Evolutionary conservation across 2,329 filamentous ascomycete genomes (phyloP), one percentile per base, ranked within the genome.

Genomic region (Colletotrichum scovillei): DNA sequence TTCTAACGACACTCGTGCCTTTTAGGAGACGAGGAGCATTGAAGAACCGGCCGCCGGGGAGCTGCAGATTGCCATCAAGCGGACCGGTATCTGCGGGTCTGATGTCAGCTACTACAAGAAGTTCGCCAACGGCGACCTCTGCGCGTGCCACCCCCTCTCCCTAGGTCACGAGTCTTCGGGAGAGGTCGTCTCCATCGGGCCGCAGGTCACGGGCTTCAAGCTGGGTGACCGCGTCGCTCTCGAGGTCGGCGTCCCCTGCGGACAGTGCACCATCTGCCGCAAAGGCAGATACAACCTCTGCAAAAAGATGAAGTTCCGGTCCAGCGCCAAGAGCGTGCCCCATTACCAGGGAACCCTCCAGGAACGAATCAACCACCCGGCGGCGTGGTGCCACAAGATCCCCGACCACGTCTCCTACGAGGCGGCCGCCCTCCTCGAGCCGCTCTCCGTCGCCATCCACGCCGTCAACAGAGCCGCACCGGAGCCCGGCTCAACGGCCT

Each of bases 61-160:
- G 78, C 85, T 93, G 68, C 92, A 93, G 81, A 87, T 93, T 77
- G 86, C 89, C 76, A 86, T 93, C 80, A 89, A 88, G 77, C 87
- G 89, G 7, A 93, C 92, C 28, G 91, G 92, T 49, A 91, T 93
- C 77, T 93, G 92, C 80, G 92, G 92, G 69, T 93, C 91, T 8
- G 92, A 93, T 81, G 88, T 93, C 67, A 90, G 90, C 66, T 93
- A 93, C 81, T 93, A 92, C 84, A 92, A 90, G 80, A 92, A 92
- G 78, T 93, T 92, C 78, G 90, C 91, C 81, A 93, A 93, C 78
- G 92, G 92, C 58, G 91, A 92, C 80, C 87, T 93, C 63, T 91
- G 91, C 77, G 91, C 90, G 59, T 91, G 89, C 75, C 87, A 88
- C 74, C 92, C 92, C 32, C 83, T 93, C 38, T 92, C 90, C 5